Conservation (phyloP, 768 basidiomycete species). For the Pleurotus cornucopiae region DNA sequence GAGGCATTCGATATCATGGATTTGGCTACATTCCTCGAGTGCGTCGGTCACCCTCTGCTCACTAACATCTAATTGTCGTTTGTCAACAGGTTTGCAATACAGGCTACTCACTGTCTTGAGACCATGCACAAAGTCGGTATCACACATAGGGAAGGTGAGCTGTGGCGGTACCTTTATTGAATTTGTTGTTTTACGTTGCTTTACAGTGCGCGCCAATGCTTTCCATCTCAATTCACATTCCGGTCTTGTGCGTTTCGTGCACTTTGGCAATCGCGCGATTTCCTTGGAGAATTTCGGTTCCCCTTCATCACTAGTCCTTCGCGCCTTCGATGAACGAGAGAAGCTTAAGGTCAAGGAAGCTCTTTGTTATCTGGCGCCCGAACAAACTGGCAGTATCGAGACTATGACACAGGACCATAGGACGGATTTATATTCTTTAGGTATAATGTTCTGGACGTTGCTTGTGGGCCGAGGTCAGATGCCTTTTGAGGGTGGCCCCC, state of each 20-base stretch:
- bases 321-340: constrained; percentile 55
- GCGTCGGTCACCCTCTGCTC: constrained; percentile 16
- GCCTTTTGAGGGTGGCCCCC: constrained; percentile 55
- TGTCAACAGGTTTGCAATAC: constrained; percentile 59
- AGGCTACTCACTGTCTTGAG: constrained; percentile 70
- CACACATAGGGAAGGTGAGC: constrained; percentile 64
- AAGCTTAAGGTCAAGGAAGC: constrained; percentile 74
- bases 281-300: constrained; percentile 71
- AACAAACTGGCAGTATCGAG: constrained; percentile 73
- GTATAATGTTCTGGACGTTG: constrained; percentile 71
- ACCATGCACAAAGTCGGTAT: constrained; percentile 51
- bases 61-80: not conserved
- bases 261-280: constrained; percentile 71
- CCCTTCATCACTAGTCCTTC: constrained; percentile 64
- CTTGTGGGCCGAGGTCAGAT: constrained; percentile 66
- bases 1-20: constrained; percentile 72
- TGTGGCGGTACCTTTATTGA: not conserved
- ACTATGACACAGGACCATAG: constrained; percentile 69
- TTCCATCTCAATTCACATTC: constrained; percentile 71
- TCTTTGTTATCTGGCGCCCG: constrained; percentile 70
- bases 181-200: not conserved
- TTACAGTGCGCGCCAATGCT: constrained; percentile 65
- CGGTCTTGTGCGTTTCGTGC: constrained; percentile 65
- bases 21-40: constrained; percentile 74
- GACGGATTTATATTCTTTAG: constrained; percentile 72